Evolutionary conservation across 2,329 filamentous ascomycete genomes (phyloP).

Genomic region (Trichoderma simmonsii): DNA sequence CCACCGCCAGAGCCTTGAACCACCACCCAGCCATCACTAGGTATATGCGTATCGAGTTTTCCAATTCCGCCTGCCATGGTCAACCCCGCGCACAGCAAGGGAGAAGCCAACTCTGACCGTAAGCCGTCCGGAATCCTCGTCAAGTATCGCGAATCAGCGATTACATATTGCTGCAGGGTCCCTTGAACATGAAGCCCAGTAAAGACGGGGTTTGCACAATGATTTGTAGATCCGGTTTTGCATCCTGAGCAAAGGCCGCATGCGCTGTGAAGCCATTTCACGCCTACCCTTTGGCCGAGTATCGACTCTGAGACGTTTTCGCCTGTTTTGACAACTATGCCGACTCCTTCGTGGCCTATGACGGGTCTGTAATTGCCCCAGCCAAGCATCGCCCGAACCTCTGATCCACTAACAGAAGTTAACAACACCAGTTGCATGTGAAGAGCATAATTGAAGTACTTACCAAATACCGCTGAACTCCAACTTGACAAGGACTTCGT

Average conservation of each 20-base stretch:
- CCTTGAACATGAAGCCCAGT: conserved; percentile 38
- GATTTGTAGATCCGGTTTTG: conserved; percentile 34
- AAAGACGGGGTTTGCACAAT: conserved; percentile 41
- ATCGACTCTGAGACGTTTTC: conserved; percentile 26
- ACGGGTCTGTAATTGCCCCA: conserved; percentile 28
- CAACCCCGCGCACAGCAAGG: conserved; percentile 32
- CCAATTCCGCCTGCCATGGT: conserved; percentile 32
- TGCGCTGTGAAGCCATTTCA: conserved; percentile 45
- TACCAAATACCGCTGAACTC: conserved; percentile 12
- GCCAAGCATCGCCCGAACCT: conserved; percentile 30
- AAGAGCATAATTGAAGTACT: not conserved
- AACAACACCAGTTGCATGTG: not conserved
- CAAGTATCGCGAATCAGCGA: conserved; percentile 30
- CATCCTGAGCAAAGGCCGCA: conserved; percentile 39
- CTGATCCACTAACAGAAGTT: conserved; percentile 27
- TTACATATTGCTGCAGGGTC: conserved; percentile 31
- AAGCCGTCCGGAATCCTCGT: conserved; percentile 27
- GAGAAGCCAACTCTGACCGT: conserved; percentile 26
- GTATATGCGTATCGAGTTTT: conserved; percentile 21
- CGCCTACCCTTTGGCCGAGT: conserved; percentile 37
- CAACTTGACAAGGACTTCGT: conserved; percentile 14
- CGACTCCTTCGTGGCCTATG: conserved; percentile 34
- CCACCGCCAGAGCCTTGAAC: conserved; percentile 33
- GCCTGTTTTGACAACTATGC: conserved; percentile 31
- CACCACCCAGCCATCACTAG: conserved; percentile 28